Conservation (phyloP, 2,329 filamentous ascomycete species). For the Teratosphaeria destructans region DNA sequence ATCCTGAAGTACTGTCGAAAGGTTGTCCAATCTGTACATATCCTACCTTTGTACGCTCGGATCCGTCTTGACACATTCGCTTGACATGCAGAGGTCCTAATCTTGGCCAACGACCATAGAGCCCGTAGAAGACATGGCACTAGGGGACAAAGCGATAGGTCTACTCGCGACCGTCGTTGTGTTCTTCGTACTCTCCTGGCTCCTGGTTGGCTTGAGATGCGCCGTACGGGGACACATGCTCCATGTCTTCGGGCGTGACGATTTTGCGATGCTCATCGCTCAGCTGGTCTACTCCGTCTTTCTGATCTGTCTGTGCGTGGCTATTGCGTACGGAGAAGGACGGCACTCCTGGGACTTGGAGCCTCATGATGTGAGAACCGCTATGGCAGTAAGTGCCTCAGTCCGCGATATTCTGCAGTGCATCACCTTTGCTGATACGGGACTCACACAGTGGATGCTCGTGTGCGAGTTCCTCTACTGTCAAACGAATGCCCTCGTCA, state of each 20-base stretch:
- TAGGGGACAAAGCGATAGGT: neutral
- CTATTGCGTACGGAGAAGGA: neutral
- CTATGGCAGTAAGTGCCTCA: neutral
- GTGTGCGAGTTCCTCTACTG: neutral
- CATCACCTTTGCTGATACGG: neutral
- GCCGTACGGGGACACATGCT: neutral
- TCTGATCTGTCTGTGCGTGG: neutral
- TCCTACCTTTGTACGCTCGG: neutral
- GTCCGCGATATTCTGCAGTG: neutral
- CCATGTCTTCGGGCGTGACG: neutral
- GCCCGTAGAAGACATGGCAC: neutral
- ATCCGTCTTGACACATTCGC: neutral
- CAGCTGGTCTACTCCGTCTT: neutral
- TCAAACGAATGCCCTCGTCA: neutral
- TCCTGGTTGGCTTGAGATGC: neutral
- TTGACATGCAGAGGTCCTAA: neutral
- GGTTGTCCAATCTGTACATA: neutral
- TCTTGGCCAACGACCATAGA: neutral
- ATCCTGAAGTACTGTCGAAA: neutral
- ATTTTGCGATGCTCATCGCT: neutral
- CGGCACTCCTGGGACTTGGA: neutral
- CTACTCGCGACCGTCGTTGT: neutral
- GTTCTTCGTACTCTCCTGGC: neutral
- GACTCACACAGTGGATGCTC: neutral
- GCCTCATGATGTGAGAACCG: neutral